These are phyloP conservation scores for Pyrus bretschneideri DNA, from an alignment of 306 rosid species.

Conservation along the genomic window DNA sequence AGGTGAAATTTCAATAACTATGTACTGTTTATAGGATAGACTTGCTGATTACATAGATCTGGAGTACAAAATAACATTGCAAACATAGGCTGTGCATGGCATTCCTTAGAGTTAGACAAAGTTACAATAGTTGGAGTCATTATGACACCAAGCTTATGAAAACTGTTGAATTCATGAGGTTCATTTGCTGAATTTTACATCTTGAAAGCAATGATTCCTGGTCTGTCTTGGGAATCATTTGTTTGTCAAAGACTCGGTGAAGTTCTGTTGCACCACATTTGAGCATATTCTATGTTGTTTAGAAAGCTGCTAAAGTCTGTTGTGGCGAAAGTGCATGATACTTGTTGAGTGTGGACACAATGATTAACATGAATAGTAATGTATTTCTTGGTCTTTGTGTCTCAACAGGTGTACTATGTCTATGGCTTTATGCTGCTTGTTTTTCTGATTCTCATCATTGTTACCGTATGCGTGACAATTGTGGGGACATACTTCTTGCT, in stretches of 20 bases:
- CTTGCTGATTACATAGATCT: not conserved
- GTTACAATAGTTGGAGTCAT: not conserved
- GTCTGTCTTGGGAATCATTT: not conserved
- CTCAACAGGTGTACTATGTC: slow-evolving; percentile 92
- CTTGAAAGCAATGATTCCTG: not conserved
- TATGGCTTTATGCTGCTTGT: slow-evolving; percentile 98
- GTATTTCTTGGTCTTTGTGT: slow-evolving; percentile 23
- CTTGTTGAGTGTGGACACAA: not conserved
- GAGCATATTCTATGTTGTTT: not conserved
- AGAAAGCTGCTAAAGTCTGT: not conserved
- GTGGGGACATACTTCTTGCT: slow-evolving; percentile 97
- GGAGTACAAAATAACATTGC: not conserved
- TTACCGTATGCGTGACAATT: slow-evolving; percentile 94
- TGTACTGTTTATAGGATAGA: not conserved
- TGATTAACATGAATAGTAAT: slow-evolving; percentile 11
- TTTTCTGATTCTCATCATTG: slow-evolving; percentile 82
- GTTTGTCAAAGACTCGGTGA: not conserved
- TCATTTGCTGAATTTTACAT: not conserved
- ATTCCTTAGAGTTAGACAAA: not conserved
- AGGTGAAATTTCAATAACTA: slow-evolving; percentile 23
- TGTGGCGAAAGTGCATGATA: not conserved
- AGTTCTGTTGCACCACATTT: not conserved
- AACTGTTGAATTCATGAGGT: not conserved
- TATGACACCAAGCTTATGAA: not conserved
- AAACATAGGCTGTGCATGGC: not conserved